Conservation (phyloP, 116 monocot genomes). For the Thalassia testudinum region DNA sequence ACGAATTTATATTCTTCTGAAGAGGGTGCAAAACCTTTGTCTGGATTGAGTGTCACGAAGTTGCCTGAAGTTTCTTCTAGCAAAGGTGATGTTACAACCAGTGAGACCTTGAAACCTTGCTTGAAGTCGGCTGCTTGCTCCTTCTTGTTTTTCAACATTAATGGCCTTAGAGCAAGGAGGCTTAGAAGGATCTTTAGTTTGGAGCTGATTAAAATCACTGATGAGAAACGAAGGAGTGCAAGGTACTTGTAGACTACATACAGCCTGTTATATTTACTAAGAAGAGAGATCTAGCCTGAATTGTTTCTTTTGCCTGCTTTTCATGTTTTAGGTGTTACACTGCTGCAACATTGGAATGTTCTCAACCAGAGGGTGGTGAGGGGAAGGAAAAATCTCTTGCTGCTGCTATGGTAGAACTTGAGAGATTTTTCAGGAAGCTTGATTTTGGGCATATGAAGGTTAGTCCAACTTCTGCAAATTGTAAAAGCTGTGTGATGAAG, state of each 20-base stretch:
- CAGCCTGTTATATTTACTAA: neutral
- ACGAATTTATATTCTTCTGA: conserved; percentile 7
- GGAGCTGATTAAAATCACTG: conserved; percentile 1
- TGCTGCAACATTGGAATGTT: conserved; percentile 59
- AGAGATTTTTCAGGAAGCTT: conserved; percentile 80
- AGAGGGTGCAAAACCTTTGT: conserved; percentile 5
- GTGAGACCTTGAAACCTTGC: conserved; percentile 19
- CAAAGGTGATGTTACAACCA: conserved; percentile 5
- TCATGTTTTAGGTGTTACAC: conserved; percentile 40
- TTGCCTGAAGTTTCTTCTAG: conserved; percentile 8
- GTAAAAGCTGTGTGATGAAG: too few species aligned
- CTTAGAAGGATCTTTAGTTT: conserved; percentile 25
- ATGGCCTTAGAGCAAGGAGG: conserved; percentile 51
- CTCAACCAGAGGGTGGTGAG: conserved; percentile 41
- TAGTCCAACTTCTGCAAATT: conserved; percentile 2
- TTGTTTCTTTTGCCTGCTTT: conserved; percentile 1
- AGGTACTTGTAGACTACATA: conserved; percentile 18
- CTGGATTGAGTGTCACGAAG: neutral
- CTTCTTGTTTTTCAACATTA: conserved; percentile 42
- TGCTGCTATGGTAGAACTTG: conserved; percentile 75
- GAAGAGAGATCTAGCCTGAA: neutral
- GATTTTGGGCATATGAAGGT: conserved; percentile 97
- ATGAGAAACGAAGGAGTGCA: conserved; percentile 9
- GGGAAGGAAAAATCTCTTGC: conserved; percentile 45
- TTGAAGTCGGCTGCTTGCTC: conserved; percentile 13